Base-by-base conservation (phyloP, 495 filamentous ascomycete species). In the Parathielavia hyrcaniae region DNA sequence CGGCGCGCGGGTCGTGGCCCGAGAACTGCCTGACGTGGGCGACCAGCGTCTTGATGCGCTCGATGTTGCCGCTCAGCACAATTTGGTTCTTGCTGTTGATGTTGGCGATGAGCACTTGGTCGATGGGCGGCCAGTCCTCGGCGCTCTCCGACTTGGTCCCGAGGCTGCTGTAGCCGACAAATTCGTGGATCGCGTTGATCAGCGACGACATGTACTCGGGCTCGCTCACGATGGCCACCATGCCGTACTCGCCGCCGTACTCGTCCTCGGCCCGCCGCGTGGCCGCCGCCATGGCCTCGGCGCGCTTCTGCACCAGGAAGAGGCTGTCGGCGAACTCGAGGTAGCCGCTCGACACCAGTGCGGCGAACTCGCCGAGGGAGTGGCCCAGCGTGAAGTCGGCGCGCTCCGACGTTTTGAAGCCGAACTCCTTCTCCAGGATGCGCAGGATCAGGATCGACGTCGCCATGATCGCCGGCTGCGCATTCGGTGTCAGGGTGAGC, bases 51-150 rank as follows among this genome's bases (percentile, higher is more conserved):
- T 85, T 86, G 67, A 97, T 96, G 55, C 83, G 77, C 63, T 87
- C 85, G 43, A 97, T 84, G 68, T 84, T 93, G 4, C 93, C 93
- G 61, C 86, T 91, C 36, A 98, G 76, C 54, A 98, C 93, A 64
- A 98, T 95, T 69, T 98, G 93, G 64, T 95, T 96, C 71, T 89
- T 93, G 62, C 83, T 86, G 72, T 98, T 98, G 72, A 96, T 84
- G 65, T 98, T 98, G 32, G 90, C 93, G 59, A 98, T 90, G 52
- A 86, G 77, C 54, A 98, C 90, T 69, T 95, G 87, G 64, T 93
- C 81, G 54, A 92, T 89, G 5, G 88, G 78, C 40, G 87, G 84
- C 49, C 81, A 72, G 40, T 86, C 81, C 53, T 83, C 74, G 20
- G 73, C 75, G 51, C 81, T 84, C 69, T 93, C 88, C 40, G 79